These are phyloP conservation scores for Dalbergia oliveri DNA, from an alignment of 306 rosid genomes.

Conservation along the genomic window DNA sequence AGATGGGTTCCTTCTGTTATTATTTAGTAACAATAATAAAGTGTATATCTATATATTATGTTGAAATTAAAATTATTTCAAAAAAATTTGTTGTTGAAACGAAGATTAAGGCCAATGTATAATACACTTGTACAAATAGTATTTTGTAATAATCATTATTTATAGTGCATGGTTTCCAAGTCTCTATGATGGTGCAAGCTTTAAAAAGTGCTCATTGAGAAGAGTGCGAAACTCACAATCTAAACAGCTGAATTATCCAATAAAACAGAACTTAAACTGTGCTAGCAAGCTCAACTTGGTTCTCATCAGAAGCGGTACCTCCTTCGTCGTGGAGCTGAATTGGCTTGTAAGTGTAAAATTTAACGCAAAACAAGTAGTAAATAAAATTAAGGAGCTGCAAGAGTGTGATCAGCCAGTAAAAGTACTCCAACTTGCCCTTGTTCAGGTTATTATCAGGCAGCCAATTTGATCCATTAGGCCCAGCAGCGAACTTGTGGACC, in stretches of 20 bases:
- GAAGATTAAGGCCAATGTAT: no score
- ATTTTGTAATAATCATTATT: background rate
- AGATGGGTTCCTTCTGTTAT: background rate
- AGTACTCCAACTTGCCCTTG: conserved; percentile 80
- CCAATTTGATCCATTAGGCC: conserved; percentile 83
- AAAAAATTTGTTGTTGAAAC: background rate
- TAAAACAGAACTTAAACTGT: conserved; percentile 41
- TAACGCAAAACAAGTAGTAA: conserved; percentile 74
- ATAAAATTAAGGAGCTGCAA: conserved; percentile 68
- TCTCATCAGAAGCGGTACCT: conserved; percentile 40
- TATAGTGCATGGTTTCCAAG: background rate
- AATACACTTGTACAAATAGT: no score
- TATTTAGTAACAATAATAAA: background rate
- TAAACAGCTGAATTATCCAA: background rate
- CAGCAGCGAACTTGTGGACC: conserved; percentile 71
- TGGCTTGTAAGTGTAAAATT: conserved; percentile 76
- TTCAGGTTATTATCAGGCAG: conserved; percentile 76
- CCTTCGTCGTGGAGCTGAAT: conserved; percentile 61
- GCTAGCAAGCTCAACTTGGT: conserved; percentile 62
- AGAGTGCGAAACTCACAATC: conserved; percentile 1
- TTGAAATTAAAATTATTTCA: no score
- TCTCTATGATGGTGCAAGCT: no score
- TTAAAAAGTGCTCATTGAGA: background rate
- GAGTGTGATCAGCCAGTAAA: conserved; percentile 81
- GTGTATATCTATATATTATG: background rate